Base-by-base conservation (phyloP, 495 filamentous ascomycete genomes). In the Hamigera avellanea region DNA sequence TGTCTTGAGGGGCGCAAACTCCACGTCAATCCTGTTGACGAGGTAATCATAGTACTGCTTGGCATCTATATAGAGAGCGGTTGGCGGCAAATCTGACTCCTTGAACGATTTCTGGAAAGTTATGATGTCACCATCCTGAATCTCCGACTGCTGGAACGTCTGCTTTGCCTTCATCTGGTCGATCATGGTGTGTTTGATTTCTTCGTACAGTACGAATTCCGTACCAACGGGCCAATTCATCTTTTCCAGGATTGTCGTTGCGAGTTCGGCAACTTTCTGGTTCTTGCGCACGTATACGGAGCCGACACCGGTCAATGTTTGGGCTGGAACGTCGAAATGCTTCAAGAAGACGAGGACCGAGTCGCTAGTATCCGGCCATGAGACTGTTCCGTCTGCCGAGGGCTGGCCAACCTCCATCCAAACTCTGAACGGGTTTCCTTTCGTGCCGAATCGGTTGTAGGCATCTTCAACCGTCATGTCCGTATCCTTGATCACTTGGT, bases 111-210 rank as follows among this genome's bases (percentile, higher is more conserved):
- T 72, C 57, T 95, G 89, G 62, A 96, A 95, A 45, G 87, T 94
- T 19, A 99, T 75, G 46, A 99, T 95, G 53, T 99, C 91, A 27
- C 91, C 91, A 51, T 96, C 88, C 50, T 95, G 89, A 28, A 99
- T 84, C 55, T 99, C 91, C 2, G 89, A 86, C 36, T 83, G 77
- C 32, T 83, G 78, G 40, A 99, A 73, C 0, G 86, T 81, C 48
- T 83, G 73, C 54, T 93, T 96, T 1, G 79, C 76, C 54, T 95
- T 95, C 70, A 96, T 85, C 9, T 73, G 65, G 45, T 99, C 91
- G 48, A 99, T 93, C 88, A 96, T 96, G 33, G 74, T 80, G 26
- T 87, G 85, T 56, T 95, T 96, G 62, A 99, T 96, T 57, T 99
- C 91, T 70, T 96, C 89, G 57, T 74, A 95, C n/a, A 95, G 70